phyloP scores from a whole-genome alignment of 306 rosid genomes.

The Quercus mongolica region DNA sequence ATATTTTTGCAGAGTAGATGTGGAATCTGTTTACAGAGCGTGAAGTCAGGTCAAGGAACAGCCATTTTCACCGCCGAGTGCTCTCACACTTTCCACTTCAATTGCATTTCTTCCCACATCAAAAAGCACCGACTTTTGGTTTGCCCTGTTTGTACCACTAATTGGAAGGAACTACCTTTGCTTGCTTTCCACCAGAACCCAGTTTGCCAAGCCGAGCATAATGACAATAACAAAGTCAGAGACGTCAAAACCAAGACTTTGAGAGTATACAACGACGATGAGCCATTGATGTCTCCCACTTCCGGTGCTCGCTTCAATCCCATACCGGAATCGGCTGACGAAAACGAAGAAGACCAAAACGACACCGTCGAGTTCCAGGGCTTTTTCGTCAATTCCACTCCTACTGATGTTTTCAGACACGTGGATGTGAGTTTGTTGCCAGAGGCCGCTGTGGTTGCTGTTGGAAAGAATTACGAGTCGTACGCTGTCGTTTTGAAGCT shows the following conservation, averaged over 20 bases:
- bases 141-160: constrained; percentile 77
- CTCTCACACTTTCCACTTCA: constrained; percentile 87
- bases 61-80: constrained; percentile 98
- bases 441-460: constrained; percentile 77
- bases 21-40: constrained; percentile 78
- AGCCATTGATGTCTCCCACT: constrained; percentile 70
- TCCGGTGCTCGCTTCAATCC: constrained; percentile 72
- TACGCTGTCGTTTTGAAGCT: constrained; percentile 67
- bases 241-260: constrained; percentile 47
- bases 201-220: background rate
- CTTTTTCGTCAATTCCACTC: constrained; percentile 43
- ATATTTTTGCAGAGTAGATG: constrained; percentile 67
- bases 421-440: constrained; percentile 55
- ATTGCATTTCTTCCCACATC: constrained; percentile 68
- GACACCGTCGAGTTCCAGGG: constrained; percentile 59
- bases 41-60: constrained; percentile 84
- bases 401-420: constrained; percentile 1
- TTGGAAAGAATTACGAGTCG: constrained; percentile 56
- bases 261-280: constrained; percentile 82
- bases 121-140: constrained; percentile 49
- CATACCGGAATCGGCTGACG: constrained; percentile 75
- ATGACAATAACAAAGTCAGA: constrained; percentile 14
- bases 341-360: constrained; percentile 56
- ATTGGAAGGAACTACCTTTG: constrained; percentile 80
- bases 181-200: constrained; percentile 34